Evolutionary conservation across 2,329 filamentous ascomycete genomes (phyloP).

Genomic region (Sporothrix variecibatus): DNA sequence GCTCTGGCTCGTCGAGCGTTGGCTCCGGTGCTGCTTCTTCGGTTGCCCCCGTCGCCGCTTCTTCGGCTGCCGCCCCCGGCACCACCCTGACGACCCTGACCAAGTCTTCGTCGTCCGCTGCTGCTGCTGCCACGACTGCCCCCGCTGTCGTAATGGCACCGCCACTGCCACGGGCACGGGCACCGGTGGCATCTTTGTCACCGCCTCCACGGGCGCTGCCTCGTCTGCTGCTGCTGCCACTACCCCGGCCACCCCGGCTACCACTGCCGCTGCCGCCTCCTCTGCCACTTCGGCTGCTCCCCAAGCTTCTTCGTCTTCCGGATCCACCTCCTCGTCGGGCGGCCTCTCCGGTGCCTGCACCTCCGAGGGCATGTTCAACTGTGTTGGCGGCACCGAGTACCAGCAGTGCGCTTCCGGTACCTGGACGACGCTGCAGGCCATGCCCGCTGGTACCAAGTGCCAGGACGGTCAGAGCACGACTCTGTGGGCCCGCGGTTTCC

Average conservation of each 20-base stretch:
- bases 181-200: not conserved
- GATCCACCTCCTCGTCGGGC: conserved; percentile 26
- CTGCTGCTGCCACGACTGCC: not conserved
- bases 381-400: conserved; percentile 48
- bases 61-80: conserved; percentile 30
- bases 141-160: conserved; percentile 23
- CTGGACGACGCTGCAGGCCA: conserved; percentile 46
- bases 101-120: not conserved
- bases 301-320: not conserved
- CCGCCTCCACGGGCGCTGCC: not conserved
- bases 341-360: conserved; percentile 46
- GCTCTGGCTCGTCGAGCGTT: conserved; percentile 8
- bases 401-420: conserved; percentile 54
- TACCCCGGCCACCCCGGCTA: conserved; percentile 24
- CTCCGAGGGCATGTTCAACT: conserved; percentile 53
- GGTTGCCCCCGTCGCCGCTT: not conserved
- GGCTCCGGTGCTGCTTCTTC: conserved; percentile 10
- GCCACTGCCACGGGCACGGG: not conserved
- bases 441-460: conserved; percentile 52
- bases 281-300: not conserved
- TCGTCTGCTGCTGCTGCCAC: not conserved
- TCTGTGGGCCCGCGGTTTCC: conserved; percentile 31
- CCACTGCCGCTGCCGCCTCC: not conserved
- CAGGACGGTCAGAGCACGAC: conserved; percentile 39
- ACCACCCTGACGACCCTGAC: not conserved